phyloP scores from a whole-genome alignment of 768 basidiomycete species.

The Cystofilobasidium macerans region DNA sequence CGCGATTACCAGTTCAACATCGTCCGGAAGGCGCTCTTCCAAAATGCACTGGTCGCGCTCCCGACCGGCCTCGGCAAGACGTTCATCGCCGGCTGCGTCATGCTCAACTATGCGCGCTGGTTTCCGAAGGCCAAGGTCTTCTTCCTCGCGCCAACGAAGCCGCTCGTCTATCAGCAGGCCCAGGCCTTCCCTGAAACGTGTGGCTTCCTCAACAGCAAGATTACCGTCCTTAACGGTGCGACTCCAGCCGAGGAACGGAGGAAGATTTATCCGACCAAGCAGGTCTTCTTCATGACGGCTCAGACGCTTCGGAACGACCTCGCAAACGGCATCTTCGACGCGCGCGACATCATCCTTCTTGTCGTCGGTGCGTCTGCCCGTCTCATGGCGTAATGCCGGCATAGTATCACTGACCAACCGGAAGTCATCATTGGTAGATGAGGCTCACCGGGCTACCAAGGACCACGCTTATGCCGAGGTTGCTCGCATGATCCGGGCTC shows the following conservation, averaged over 20 bases:
- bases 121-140: conserved; percentile 49
- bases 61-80: conserved; percentile 97
- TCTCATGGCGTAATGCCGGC: no score
- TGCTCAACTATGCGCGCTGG: conserved; percentile 60
- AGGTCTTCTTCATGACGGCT: conserved; percentile 91
- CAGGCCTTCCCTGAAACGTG: conserved; percentile 85
- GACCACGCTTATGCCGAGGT: conserved; percentile 86
- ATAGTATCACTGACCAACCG: no score
- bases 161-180: conserved; percentile 88
- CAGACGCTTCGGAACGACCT: conserved; percentile 89
- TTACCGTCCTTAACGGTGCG: conserved; percentile 13
- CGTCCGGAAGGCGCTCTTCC: conserved; percentile 67
- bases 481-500: conserved; percentile 79
- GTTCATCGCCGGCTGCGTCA: conserved; percentile 90
- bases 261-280: conserved; percentile 18
- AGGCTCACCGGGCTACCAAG: conserved; percentile 88
- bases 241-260: not conserved
- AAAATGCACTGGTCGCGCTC: conserved; percentile 85
- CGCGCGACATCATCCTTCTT: conserved; percentile 66
- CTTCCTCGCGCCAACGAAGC: conserved; percentile 92
- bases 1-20: conserved; percentile 95
- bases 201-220: conserved; percentile 52
- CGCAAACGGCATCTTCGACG: conserved; percentile 58
- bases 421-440: no score
- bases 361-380: conserved; percentile 57